phyloP scores from a whole-genome alignment of 2,329 filamentous ascomycete genomes.

The Talaromyces rugulosus region DNA sequence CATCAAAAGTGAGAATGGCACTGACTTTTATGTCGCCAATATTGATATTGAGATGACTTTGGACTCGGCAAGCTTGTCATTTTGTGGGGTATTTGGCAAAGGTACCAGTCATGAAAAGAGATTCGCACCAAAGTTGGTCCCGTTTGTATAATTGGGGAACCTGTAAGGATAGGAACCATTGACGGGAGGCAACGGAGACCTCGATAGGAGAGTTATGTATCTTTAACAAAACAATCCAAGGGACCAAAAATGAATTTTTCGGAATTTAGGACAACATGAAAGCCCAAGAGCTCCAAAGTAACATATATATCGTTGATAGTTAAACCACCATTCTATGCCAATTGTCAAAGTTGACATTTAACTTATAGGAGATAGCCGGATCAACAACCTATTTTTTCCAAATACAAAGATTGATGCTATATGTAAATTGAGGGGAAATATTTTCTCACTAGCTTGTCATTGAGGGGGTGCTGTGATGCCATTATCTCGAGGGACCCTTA shows the following conservation, averaged over 20 bases:
- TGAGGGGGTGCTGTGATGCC: background rate
- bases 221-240: no score
- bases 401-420: background rate
- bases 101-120: background rate
- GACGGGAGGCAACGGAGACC: no score
- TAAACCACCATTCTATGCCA: background rate
- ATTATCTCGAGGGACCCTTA: background rate
- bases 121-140: background rate
- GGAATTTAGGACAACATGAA: no score
- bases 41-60: slow-evolving; percentile 1
- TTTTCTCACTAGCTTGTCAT: background rate
- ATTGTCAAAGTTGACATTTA: background rate
- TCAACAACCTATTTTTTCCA: background rate
- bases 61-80: background rate
- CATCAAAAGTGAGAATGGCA: background rate
- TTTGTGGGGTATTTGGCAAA: background rate
- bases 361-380: background rate
- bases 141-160: background rate
- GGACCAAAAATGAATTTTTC: no score
- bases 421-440: background rate
- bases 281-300: background rate
- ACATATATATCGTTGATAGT: background rate
- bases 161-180: background rate
- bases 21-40: background rate
- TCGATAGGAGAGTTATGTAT: no score